Base-by-base conservation (phyloP, 352 stramenopile species). In the Globisporangium heterothallicum region DNA sequence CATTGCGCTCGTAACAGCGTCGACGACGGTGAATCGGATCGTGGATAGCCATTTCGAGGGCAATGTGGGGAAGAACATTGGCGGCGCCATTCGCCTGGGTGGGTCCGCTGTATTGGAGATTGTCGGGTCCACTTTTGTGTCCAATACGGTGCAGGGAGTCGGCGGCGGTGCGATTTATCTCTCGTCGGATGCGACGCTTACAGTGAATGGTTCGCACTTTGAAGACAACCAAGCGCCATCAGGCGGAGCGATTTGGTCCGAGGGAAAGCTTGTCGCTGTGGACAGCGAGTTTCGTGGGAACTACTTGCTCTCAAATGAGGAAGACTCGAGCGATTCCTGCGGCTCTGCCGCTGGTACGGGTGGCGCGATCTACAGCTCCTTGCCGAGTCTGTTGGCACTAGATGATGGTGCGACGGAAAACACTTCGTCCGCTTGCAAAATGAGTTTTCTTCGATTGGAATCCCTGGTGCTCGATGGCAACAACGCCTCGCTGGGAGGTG, bases 61-160 rank as follows among this genome's bases (percentile, higher is more conserved):
- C 19, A 64, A 64, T 13, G 26, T 52, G 1, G 51, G 45, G 1
- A 52, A 49, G 19, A 56, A 42, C 18, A 53, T 25, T 6, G 56
- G 56, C 4, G 56, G 56, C 2, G 56, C 56, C 6, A 49, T 63
- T 24, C 45, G 45, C 3, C 22, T 42, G 18, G 24, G n/a, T 7
- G 30, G 45, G 21, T 16, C 19, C 21, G 29, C 19, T 13, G 30
- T 6, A 8, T 13, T 52, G 18, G 40, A 32, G 22, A 52, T 43
- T 19, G 18, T 30, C 6, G 45, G 45, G 29, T 42, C 29, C 30
- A 42, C 32, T 2, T 52, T 52, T 30, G 40, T 21, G 19, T 13
- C 18, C 18, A 52, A 52, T 30, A 32, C 18, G 12, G 45, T 30
- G 6, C 14, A 52, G 27, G 29, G 45, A 12, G 30, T 41, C 14